A percentile compares a stretch with the other conserved stretches of the same genome.
These are phyloP conservation scores for Ilyonectria robusta DNA, from an alignment of 2,329 filamentous ascomycete species.

Conservation along the genomic window DNA sequence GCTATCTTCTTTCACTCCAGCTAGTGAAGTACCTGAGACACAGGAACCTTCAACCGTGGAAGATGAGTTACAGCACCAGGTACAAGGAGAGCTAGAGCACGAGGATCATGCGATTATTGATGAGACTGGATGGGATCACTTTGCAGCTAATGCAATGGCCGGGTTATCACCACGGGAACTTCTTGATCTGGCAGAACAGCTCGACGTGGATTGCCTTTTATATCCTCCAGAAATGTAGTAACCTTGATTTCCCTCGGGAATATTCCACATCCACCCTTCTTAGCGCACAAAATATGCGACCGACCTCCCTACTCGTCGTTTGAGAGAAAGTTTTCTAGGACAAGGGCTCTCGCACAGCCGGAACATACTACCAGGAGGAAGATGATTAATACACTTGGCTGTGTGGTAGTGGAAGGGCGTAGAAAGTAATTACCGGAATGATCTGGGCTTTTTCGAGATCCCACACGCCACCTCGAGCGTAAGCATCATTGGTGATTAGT, in stretches of 20 bases:
- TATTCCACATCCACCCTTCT: not conserved
- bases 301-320: not conserved
- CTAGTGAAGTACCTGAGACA: slow-evolving; percentile 21
- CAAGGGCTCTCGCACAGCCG: slow-evolving; percentile 20
- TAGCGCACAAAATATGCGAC: too few relatives aligned
- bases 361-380: slow-evolving; percentile 14
- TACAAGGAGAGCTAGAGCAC: not conserved
- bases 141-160: slow-evolving; percentile 50
- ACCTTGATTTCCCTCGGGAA: not conserved
- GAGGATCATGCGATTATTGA: slow-evolving; percentile 19
- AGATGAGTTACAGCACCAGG: not conserved
- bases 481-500: slow-evolving; percentile 39
- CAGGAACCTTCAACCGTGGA: not conserved
- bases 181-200: slow-evolving; percentile 49
- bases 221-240: slow-evolving; percentile 39
- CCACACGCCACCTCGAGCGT: slow-evolving; percentile 41
- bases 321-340: not conserved
- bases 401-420: not conserved
- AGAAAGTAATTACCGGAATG: slow-evolving; percentile 31
- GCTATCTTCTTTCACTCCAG: slow-evolving; percentile 52
- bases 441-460: slow-evolving; percentile 44
- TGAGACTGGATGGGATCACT: slow-evolving; percentile 51
- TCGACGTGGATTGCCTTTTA: slow-evolving; percentile 45
- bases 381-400: not conserved
- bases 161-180: slow-evolving; percentile 50